A percentile compares a stretch with the other conserved stretches of the same genome.
phyloP scores from a whole-genome alignment of 2,329 filamentous ascomycete genomes.

The Nannizzia gypsea region DNA sequence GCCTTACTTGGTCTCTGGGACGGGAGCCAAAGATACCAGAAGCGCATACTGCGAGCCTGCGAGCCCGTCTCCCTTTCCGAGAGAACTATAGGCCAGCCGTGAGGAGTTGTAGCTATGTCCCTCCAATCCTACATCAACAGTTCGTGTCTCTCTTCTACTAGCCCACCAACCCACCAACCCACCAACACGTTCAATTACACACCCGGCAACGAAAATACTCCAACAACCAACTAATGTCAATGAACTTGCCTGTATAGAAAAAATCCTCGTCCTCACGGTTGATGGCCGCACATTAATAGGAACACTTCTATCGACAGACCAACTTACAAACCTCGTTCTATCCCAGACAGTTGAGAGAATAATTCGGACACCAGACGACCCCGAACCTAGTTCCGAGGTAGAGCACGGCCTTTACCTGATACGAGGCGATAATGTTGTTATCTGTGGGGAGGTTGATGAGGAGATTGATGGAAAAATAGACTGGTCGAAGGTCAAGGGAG shows the following conservation, averaged over 20 bases:
- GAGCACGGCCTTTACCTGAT: constrained; percentile 83
- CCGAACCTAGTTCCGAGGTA: constrained; percentile 66
- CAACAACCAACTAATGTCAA: not conserved
- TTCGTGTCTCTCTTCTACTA: constrained; percentile 16
- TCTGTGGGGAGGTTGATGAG: constrained; percentile 83
- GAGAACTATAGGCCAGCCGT: not conserved
- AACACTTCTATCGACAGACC: constrained; percentile 72
- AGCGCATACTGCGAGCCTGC: not conserved
- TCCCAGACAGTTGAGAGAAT: constrained; percentile 76
- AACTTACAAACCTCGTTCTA: constrained; percentile 86
- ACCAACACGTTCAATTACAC: no score
- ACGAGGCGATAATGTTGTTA: constrained; percentile 84
- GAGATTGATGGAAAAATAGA: constrained; percentile 79
- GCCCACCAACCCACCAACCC: not conserved
- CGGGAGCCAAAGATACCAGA: not conserved
- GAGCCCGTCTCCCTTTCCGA: not conserved
- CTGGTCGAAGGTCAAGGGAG: constrained; percentile 81
- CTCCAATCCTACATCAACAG: constrained; percentile 44
- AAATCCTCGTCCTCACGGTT: constrained; percentile 79
- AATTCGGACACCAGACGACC: constrained; percentile 73
- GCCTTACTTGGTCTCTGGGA: not conserved
- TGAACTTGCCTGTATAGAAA: constrained; percentile 47
- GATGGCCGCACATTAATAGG: constrained; percentile 82
- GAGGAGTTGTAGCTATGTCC: constrained; percentile 34
- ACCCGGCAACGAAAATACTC: no score